Percentiles rank a stretch among this genome's conserved stretches.
Evolutionary conservation across 225 moss, liverwort and hornwort species (phyloP).

Genomic region (Sphagnum tenellum): DNA sequence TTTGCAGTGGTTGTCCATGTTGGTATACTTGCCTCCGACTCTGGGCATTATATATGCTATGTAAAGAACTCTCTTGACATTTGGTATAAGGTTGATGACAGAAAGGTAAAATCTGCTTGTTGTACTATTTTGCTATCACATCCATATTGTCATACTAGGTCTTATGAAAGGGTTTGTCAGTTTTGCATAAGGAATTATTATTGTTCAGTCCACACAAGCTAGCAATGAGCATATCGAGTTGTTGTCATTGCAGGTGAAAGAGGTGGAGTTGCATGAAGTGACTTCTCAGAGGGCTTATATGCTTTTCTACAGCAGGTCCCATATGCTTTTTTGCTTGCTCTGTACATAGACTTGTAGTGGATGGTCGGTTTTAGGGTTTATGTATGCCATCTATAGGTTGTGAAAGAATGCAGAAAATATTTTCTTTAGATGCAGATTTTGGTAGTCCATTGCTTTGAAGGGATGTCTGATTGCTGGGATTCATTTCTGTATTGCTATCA

Average conservation of each 20-base stretch:
- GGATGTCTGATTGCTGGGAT: too few relatives aligned
- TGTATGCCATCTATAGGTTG: too few relatives aligned
- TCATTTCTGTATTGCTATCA: not conserved
- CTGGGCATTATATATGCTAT: slow-evolving; percentile 91
- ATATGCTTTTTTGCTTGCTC: not conserved
- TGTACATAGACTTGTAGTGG: not conserved
- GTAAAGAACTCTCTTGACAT: slow-evolving; percentile 70
- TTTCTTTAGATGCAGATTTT: too few relatives aligned
- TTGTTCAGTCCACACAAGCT: too few relatives aligned
- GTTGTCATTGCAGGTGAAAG: slow-evolving; percentile 45
- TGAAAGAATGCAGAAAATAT: too few relatives aligned
- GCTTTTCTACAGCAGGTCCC: slow-evolving; percentile 72
- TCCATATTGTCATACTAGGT: too few relatives aligned
- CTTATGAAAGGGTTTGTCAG: too few relatives aligned
- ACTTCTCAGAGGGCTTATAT: slow-evolving; percentile 84
- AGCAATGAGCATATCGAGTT: too few relatives aligned
- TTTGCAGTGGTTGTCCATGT: slow-evolving; percentile 89
- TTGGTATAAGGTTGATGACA: slow-evolving; percentile 91
- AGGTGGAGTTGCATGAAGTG: slow-evolving; percentile 71
- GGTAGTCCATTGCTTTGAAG: too few relatives aligned
- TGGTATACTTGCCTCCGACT: slow-evolving; percentile 77
- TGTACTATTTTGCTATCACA: not conserved
- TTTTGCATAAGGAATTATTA: too few relatives aligned
- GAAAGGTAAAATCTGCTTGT: slow-evolving; percentile 37
- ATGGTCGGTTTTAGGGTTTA: too few relatives aligned